Evolutionary conservation across 371 early-diverging fungal species (phyloP).

Genomic region (Mortierella sp.): DNA sequence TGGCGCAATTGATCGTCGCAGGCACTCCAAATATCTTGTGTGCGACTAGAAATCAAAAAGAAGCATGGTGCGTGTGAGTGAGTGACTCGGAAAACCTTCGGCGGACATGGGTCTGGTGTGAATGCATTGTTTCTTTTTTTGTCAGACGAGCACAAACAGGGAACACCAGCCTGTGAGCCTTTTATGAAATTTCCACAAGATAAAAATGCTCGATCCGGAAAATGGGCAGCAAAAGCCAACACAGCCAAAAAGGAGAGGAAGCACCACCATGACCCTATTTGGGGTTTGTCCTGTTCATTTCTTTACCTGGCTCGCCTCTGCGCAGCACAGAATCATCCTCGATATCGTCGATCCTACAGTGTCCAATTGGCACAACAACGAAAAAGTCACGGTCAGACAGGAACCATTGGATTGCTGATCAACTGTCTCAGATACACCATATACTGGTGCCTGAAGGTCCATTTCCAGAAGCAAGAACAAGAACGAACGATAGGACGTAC

Average conservation of each 20-base stretch:
- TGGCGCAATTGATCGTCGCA: constrained; percentile 94
- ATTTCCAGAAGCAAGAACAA: not conserved
- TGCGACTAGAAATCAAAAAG: constrained; percentile 69
- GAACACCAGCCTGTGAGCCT: not conserved
- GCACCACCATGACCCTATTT: not conserved
- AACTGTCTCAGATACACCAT: not conserved
- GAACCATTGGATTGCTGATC: not conserved
- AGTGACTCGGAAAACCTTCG: not conserved
- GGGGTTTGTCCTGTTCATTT: not conserved
- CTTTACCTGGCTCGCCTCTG: constrained; percentile 85
- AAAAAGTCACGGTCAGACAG: not conserved
- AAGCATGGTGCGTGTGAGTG: not conserved
- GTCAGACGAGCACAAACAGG: not conserved
- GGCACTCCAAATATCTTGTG: constrained; percentile 95
- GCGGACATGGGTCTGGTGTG: no score
- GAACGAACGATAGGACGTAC: constrained; percentile 61
- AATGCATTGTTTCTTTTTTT: not conserved
- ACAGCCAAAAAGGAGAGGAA: not conserved
- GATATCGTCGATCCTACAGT: constrained; percentile 91
- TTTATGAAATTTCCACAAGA: not conserved
- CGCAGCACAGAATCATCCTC: constrained; percentile 93
- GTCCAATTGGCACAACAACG: not conserved
- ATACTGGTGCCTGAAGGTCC: not conserved
- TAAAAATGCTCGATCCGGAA: not conserved
- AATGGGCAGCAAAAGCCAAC: not conserved